Evolutionary conservation across 345 rosid species (phyloP).

Genomic region (Eucalyptus urophylla): DNA sequence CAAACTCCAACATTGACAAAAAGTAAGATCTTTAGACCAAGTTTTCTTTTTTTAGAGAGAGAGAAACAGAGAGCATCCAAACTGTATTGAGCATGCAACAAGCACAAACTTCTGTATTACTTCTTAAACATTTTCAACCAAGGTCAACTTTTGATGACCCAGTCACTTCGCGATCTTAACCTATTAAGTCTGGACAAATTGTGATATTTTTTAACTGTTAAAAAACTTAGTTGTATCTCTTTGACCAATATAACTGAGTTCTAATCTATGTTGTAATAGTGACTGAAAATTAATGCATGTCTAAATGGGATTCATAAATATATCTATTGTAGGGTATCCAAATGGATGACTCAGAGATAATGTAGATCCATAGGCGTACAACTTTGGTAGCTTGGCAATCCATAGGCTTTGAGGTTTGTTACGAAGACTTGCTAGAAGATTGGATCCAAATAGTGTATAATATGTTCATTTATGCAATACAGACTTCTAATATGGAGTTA

Average conservation of each 20-base stretch:
- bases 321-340: not conserved
- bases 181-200: not conserved
- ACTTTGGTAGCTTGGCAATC: not conserved
- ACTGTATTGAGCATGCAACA: not conserved
- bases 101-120: not conserved
- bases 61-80: not conserved
- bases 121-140: not conserved
- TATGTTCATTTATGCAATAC: not conserved
- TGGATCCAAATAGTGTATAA: not conserved
- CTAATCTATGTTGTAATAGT: not conserved
- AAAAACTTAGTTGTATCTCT: not conserved
- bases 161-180: not conserved
- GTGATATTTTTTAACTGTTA: not conserved
- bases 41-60: not conserved
- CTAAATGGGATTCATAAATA: not conserved
- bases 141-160: not conserved
- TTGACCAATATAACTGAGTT: not conserved
- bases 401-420: not conserved
- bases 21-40: not conserved
- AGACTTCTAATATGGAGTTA: not conserved
- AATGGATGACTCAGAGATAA: not conserved
- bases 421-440: not conserved
- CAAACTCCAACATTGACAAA: not conserved
- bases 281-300: not conserved
- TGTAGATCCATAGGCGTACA: not conserved